phyloP scores from a whole-genome alignment of 768 basidiomycete genomes.

The Cyclocybe aegerita region DNA sequence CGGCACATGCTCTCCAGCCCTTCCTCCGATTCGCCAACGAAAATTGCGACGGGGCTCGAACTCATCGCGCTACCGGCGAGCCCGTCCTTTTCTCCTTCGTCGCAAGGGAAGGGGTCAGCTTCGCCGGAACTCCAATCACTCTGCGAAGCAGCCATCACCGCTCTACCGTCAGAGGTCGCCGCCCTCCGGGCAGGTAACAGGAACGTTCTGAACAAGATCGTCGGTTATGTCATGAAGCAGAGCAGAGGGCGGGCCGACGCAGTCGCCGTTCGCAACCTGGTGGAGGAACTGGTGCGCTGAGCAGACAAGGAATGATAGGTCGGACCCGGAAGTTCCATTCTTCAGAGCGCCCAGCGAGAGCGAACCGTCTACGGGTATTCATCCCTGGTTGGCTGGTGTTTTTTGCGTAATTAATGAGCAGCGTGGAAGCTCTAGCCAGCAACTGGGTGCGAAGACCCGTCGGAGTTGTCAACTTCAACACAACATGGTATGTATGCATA shows the following conservation, averaged over 20 bases:
- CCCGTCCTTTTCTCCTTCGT: conserved; percentile 16
- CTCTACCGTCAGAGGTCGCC: conserved; percentile 64
- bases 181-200: conserved; percentile 66
- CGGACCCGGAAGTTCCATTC: too few relatives aligned
- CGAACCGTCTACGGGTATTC: too few relatives aligned
- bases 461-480: too few relatives aligned
- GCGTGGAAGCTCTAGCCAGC: too few relatives aligned
- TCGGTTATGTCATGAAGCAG: conserved; percentile 84
- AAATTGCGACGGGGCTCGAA: conserved; percentile 50
- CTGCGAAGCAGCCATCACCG: conserved; percentile 63
- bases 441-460: too few relatives aligned
- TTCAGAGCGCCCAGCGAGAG: too few relatives aligned
- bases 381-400: too few relatives aligned
- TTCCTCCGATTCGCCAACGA: conserved; percentile 30
- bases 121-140: conserved; percentile 43
- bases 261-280: conserved; percentile 44
- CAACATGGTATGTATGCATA: too few relatives aligned
- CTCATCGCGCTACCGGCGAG: conserved; percentile 38
- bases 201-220: conserved; percentile 79
- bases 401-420: too few relatives aligned
- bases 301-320: conserved; percentile 2
- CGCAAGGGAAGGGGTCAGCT: neutral
- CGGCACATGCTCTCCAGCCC: conserved; percentile 61
- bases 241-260: conserved; percentile 82
- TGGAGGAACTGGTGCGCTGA: conserved; percentile 45